Evolutionary conservation across 1,139 yeast species (phyloP).

Genomic region (Wickerhamomyces sp.): DNA sequence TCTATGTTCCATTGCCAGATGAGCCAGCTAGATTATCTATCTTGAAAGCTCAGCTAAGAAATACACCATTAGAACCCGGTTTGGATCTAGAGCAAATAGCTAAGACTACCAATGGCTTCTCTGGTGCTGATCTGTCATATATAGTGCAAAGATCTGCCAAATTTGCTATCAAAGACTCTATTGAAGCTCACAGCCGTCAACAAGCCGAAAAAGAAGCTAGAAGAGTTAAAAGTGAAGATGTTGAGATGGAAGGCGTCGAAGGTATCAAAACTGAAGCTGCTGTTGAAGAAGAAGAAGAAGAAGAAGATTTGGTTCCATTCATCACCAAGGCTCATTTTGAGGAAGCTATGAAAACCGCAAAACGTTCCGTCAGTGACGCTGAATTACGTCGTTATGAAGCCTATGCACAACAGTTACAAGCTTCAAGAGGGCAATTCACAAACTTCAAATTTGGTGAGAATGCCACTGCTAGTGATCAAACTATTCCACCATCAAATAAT

Average conservation of each 20-base stretch:
- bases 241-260: conserved; percentile 55
- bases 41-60: conserved; percentile 92
- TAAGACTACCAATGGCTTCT: conserved; percentile 89
- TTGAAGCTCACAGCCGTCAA: conserved; percentile 69
- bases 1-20: conserved; percentile 97
- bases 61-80: conserved; percentile 98
- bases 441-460: conserved; percentile 67
- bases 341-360: conserved; percentile 99
- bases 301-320: conserved; percentile 67
- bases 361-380: conserved; percentile 94
- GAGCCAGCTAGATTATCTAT: conserved; percentile 91
- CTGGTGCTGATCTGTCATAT: conserved; percentile 98
- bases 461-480: conserved; percentile 35
- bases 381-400: conserved; percentile 99
- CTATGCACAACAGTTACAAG: conserved; percentile 93
- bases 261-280: conserved; percentile 24
- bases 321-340: conserved; percentile 92
- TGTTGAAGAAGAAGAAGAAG: conserved; percentile 58
- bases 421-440: conserved; percentile 89
- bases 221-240: conserved; percentile 45
- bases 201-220: conserved; percentile 49
- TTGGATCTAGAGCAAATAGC: conserved; percentile 85
- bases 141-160: conserved; percentile 98
- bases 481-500: conserved; percentile 34
- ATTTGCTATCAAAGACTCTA: conserved; percentile 96